Conservation (phyloP, 2,329 filamentous ascomycete genomes). For the Fusarium napiforme region DNA sequence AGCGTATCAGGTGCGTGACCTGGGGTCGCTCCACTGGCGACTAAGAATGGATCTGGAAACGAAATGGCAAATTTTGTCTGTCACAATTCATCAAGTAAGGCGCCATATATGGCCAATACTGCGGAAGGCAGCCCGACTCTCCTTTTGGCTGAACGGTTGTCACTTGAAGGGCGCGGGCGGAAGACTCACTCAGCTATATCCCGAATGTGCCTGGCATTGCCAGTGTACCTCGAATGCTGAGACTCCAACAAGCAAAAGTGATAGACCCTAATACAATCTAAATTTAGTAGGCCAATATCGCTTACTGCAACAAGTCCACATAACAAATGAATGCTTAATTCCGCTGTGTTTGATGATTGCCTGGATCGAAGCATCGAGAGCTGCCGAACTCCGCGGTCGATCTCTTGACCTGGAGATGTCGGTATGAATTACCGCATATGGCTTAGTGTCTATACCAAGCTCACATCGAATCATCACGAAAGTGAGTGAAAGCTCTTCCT, state of each 20-base stretch:
- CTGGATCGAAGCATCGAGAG: neutral
- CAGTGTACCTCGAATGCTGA: neutral
- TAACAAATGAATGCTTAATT: neutral
- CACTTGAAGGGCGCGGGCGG: neutral
- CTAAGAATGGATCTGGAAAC: neutral
- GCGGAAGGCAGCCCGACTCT: neutral
- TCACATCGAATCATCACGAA: neutral
- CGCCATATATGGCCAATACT: neutral
- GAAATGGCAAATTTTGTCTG: neutral
- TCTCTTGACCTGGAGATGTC: neutral
- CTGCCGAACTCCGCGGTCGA: neutral
- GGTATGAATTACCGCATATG: neutral
- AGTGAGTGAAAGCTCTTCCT: slow-evolving; percentile 1
- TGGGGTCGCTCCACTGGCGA: neutral
- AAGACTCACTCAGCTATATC: neutral
- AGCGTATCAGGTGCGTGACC: neutral
- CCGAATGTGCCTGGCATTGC: neutral
- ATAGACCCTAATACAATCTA: accelerated
- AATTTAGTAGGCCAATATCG: accelerated
- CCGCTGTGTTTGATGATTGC: neutral
- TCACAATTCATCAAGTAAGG: neutral
- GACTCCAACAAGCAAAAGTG: neutral
- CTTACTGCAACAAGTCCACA: accelerated
- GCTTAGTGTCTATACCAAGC: neutral
- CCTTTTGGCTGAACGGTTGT: accelerated